phyloP scores from a whole-genome alignment of 495 filamentous ascomycete genomes.

The Xylaria grammica region DNA sequence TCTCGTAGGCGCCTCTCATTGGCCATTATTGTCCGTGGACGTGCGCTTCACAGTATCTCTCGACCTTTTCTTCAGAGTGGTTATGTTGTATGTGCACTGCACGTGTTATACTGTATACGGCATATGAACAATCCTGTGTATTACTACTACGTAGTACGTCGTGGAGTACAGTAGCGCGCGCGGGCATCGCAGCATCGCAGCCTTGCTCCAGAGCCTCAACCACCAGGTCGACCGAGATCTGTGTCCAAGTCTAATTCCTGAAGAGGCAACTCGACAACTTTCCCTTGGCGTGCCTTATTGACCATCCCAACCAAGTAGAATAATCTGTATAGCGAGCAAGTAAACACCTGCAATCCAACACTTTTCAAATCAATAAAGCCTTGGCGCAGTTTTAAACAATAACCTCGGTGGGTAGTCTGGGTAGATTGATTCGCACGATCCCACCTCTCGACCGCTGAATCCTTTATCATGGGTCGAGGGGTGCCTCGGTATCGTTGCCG shows the following conservation, averaged over 20 bases:
- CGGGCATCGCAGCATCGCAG: conserved; percentile 11
- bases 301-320: conserved; percentile 14
- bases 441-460: conserved; percentile 1
- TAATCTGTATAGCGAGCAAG: conserved; percentile 1
- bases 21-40: conserved; percentile 1
- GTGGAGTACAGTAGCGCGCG: conserved; percentile 5
- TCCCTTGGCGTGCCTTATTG: conserved; percentile 15
- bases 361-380: conserved; percentile 15
- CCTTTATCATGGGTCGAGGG: conserved; percentile 9
- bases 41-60: neutral
- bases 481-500: conserved; percentile 8
- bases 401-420: neutral
- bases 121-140: neutral
- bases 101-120: neutral
- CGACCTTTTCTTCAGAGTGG: neutral
- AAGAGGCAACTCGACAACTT: conserved; percentile 15
- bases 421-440: conserved; percentile 5
- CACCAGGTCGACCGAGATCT: neutral
- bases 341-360: conserved; percentile 15
- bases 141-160: conserved; percentile 7
- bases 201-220: conserved; percentile 17
- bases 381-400: conserved; percentile 2
- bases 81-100: neutral
- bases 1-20: conserved; percentile 1
- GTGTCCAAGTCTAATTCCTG: neutral